Evolutionary conservation across 768 basidiomycete species (phyloP).

Genomic region (Tricholoma flavovirens): DNA sequence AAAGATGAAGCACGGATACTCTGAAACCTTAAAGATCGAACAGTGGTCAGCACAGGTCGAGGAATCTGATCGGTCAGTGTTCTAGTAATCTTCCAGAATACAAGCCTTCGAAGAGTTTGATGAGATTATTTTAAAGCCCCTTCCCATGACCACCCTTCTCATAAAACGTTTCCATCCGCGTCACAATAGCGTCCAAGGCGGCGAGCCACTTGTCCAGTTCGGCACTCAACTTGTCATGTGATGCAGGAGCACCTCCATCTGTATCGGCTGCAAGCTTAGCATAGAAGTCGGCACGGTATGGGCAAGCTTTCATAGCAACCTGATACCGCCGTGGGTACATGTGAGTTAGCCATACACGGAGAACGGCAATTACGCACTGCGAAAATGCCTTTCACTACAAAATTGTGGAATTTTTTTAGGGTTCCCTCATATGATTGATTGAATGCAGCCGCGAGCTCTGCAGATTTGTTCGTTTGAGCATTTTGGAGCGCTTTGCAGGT

Average conservation of each 20-base stretch:
- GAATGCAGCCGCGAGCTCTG: slow-evolving; percentile 72
- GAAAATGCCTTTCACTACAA: slow-evolving; percentile 62
- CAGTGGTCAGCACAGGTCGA: no score
- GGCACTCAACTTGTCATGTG: slow-evolving; percentile 46
- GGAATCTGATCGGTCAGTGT: neutral
- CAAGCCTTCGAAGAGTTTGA: neutral
- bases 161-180: slow-evolving; percentile 54
- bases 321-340: slow-evolving; percentile 17
- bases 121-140: slow-evolving; percentile 29
- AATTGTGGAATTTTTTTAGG: slow-evolving; percentile 81
- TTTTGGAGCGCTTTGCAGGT: slow-evolving; percentile 76
- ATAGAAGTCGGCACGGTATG: slow-evolving; percentile 65
- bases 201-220: slow-evolving; percentile 64
- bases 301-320: slow-evolving; percentile 63
- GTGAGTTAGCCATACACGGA: neutral
- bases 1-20: no score
- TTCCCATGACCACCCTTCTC: slow-evolving; percentile 52
- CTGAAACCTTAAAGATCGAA: no score
- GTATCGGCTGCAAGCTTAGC: slow-evolving; percentile 58
- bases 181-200: slow-evolving; percentile 51
- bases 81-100: neutral
- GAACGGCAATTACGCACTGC: slow-evolving; percentile 34
- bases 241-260: slow-evolving; percentile 39
- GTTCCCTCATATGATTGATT: slow-evolving; percentile 74
- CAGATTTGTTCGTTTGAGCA: slow-evolving; percentile 55